phyloP scores from a whole-genome alignment of 306 rosid genomes.

The Vachellia collinsii region DNA sequence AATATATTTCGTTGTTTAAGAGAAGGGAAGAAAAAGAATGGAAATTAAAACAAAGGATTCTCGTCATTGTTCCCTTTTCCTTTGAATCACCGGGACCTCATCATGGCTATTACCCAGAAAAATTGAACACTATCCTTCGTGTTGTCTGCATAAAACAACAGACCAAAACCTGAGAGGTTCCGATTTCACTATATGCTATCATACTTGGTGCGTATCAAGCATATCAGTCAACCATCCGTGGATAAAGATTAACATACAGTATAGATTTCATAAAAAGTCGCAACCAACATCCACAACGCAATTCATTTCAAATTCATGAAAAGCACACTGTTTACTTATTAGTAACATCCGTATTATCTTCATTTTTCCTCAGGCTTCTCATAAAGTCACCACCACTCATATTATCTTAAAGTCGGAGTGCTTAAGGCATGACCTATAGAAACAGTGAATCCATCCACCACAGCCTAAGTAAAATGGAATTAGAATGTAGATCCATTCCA shows the following conservation, averaged over 20 bases:
- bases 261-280: neutral
- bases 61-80: neutral
- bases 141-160: no score
- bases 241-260: neutral
- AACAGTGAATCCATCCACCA: conserved; percentile 30
- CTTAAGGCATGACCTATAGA: conserved; percentile 22
- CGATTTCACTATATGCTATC: no score
- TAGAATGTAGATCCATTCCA: conserved; percentile 92
- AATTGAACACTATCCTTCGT: neutral
- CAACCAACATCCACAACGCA: neutral
- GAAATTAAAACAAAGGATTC: no score
- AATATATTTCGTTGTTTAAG: no score
- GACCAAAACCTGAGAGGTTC: neutral
- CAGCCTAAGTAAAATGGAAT: conserved; percentile 17
- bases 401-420: conserved; percentile 13
- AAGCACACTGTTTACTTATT: neutral
- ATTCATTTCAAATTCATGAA: neutral
- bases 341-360: conserved; percentile 25
- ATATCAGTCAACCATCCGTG: neutral
- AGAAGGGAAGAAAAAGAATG: no score
- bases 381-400: conserved; percentile 26
- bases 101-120: neutral
- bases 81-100: neutral
- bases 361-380: conserved; percentile 21
- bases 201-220: neutral